phyloP scores from a whole-genome alignment of 2,329 filamentous ascomycete species.

The Chrysoporthe deuterocubensis region DNA sequence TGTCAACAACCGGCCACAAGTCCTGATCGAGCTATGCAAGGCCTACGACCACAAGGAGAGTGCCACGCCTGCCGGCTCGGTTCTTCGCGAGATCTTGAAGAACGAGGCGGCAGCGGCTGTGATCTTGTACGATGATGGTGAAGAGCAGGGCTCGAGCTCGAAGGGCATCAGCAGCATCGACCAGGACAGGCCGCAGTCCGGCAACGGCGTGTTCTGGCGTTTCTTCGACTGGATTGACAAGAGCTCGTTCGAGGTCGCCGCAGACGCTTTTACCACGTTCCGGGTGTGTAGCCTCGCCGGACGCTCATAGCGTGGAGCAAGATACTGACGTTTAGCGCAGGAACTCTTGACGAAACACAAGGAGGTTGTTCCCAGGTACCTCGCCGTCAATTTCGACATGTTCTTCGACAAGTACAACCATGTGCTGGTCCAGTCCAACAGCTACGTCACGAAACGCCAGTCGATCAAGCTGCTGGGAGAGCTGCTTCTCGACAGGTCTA shows the following conservation, averaged over 20 bases:
- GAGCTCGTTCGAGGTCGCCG: constrained; percentile 93
- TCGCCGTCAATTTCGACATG: constrained; percentile 86
- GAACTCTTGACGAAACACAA: constrained; percentile 96
- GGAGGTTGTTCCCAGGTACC: constrained; percentile 82
- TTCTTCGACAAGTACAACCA: constrained; percentile 94
- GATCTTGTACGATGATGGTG: constrained; percentile 89
- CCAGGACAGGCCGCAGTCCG: constrained; percentile 73
- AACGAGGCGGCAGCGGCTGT: constrained; percentile 89
- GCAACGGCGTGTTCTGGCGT: constrained; percentile 89
- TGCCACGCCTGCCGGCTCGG: constrained; percentile 87
- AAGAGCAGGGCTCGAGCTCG: constrained; percentile 69
- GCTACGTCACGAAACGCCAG: constrained; percentile 97
- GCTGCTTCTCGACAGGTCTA: constrained; percentile 89
- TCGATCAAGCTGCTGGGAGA: constrained; percentile 97
- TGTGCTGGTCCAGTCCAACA: constrained; percentile 85
- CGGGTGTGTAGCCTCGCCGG: constrained; percentile 60
- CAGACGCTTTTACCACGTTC: constrained; percentile 97
- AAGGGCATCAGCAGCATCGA: constrained; percentile 80
- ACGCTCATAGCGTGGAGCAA: not conserved
- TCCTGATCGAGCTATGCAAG: constrained; percentile 84
- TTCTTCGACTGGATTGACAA: constrained; percentile 98
- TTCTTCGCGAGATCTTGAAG: constrained; percentile 85
- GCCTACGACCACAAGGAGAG: constrained; percentile 91
- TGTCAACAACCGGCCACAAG: constrained; percentile 81
- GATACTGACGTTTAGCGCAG: constrained; percentile 47